Base-by-base conservation (phyloP, 192 early-diverging fungal species). In the Helicostylum pulchrum region DNA sequence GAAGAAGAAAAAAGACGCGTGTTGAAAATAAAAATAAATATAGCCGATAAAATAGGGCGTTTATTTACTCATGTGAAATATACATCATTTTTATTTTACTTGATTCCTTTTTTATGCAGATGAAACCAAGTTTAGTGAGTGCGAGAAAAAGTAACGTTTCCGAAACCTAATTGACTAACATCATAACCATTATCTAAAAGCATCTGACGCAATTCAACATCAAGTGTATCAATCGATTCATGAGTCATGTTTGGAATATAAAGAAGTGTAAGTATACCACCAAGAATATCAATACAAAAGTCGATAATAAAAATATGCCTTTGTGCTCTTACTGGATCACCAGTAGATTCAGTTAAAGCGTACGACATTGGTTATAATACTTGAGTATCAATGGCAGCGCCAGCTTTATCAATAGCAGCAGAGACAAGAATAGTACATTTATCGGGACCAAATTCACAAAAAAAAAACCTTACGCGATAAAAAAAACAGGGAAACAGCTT, bases 361-460 rank as follows among this genome's bases (percentile, higher is more conserved):
- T 62, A 50, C 17, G 78, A 66, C 14, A 76, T 67, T 12, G 72
- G 66, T 60, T 76, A 72, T 64, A 80, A 79, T 43, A 77, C 77
- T 15, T 68, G 53, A 9, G 77, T 83, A 32, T 77, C 81, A 47
- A 67, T 72, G 56, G 70, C 72, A 43, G 76, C 77, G 45, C 67
- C 72, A 43, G 76, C 77, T 44, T 78, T 77, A 31, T 71, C 61
- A 32, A 78, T 6, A 21, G 76, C 80, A 26, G 72, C 73, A 8
- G 80, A 72, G 50, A 77, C 76, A n/a, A 81, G 72, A 46, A 76
- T 72, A 8, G 76, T 67, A 67, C 73, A 74, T 14, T 80, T 72
- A 75, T 79, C 82, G 30, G 79, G 81, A 65, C 81, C 82, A 53
- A 83, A 79, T 58, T 83, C 78, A 47, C 78, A 74, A 51, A 80